Evolutionary conservation across 2,329 filamentous ascomycete species (phyloP).

Genomic region (Neodidymelliopsis sp.): DNA sequence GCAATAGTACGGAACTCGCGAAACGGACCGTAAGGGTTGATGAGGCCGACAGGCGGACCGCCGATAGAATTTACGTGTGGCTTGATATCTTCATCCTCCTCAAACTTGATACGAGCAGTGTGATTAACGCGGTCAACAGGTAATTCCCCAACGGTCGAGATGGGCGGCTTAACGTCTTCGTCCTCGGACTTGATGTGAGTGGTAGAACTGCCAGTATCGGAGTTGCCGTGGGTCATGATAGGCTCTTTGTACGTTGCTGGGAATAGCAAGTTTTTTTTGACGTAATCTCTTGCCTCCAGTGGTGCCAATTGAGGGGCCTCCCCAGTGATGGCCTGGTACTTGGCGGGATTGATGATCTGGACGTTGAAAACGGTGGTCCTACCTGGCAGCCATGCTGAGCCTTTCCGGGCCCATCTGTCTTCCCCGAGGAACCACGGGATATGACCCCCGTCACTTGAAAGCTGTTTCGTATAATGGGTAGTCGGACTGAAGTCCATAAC

Average conservation of each 20-base stretch:
- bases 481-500: too few species aligned
- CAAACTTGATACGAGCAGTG: neutral
- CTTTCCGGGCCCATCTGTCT: too few species aligned
- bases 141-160: too few species aligned
- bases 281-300: constrained; percentile 47
- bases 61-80: too few species aligned
- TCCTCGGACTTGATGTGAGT: constrained; percentile 26
- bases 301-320: constrained; percentile 44
- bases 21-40: too few species aligned
- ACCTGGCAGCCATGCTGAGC: constrained; percentile 5
- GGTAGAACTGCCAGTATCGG: constrained; percentile 36
- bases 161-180: constrained; percentile 21
- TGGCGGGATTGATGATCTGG: constrained; percentile 50
- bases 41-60: too few species aligned
- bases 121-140: too few species aligned
- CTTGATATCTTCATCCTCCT: too few species aligned
- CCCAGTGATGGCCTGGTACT: constrained; percentile 50
- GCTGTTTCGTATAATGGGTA: too few species aligned
- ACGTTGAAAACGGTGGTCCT: constrained; percentile 48
- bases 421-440: too few species aligned
- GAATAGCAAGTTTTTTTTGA: constrained; percentile 47
- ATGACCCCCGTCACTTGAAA: too few species aligned
- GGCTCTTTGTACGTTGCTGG: constrained; percentile 45
- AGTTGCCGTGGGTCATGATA: constrained; percentile 37
- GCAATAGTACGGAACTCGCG: too few species aligned